Base-by-base conservation (phyloP, 2,329 filamentous ascomycete genomes). In the Neurospora sp. region DNA sequence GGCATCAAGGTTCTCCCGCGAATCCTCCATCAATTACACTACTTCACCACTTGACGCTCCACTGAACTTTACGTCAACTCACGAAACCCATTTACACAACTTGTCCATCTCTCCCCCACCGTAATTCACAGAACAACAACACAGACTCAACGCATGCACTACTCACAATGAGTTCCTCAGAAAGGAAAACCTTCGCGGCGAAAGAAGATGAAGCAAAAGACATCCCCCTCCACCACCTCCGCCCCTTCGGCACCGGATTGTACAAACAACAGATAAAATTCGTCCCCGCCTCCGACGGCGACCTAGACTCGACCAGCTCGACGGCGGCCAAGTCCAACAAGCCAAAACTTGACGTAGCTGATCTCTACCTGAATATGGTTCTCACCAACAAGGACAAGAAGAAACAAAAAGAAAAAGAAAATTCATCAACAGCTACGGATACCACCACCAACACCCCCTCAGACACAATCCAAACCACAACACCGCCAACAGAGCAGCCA, bases 281-380 rank as follows among this genome's bases (percentile, higher is more conserved):
- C 73, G 86, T 90, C n/a, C 84, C 82, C 28, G 87, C 86, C 8
- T 80, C 82, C 33, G 80, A 81, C 36, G 78, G 79, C 1, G 78
- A 80, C 11, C 70, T 77, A 15, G 77, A 75, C 9, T 74, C 77
- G 1, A 77, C 76, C 15, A 72, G 52, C 1, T 62, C 15, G 33
- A 68, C 38, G 19, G 42, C 28, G 67, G 33, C 67, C 69, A 71
- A 11, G 38, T 71, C 69, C 9, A 71, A 74, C 15, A 77, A 78
- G 38, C 79, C 79, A 11, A 67, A 68, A 17, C 58, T 66, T 6
- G 66, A 74, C 7, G 77, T 87, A 40, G 84, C 87, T 1, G 87
- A 92, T 70, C 80, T 87, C 66, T 93, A 93, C 74, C 84, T 92
- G 36, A 87, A 84, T 71, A 84, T 93, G 71, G 90, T 93, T 23